Evolutionary conservation across 2,329 filamentous ascomycete species (phyloP).

Genomic region (Teratosphaeria epicoccoides): DNA sequence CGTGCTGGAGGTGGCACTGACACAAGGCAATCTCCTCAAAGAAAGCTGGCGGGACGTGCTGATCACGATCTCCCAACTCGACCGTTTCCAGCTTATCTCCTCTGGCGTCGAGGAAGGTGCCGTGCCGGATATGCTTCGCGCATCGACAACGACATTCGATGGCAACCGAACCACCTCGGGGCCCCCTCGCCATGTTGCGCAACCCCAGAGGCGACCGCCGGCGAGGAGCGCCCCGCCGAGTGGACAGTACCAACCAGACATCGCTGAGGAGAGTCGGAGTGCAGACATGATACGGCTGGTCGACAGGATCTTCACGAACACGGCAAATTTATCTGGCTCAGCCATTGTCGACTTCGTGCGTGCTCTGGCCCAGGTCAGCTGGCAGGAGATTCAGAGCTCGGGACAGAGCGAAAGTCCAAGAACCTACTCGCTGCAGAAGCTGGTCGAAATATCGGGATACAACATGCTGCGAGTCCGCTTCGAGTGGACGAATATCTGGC

Average conservation of each 20-base stretch:
- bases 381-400: conserved; percentile 97
- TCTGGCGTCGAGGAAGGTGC: conserved; percentile 87
- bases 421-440: conserved; percentile 94
- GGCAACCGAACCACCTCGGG: not conserved
- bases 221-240: conserved; percentile 34
- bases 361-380: conserved; percentile 88
- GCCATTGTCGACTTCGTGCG: conserved; percentile 93
- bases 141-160: conserved; percentile 25
- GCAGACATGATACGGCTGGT: conserved; percentile 88
- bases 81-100: conserved; percentile 87
- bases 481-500: conserved; percentile 97
- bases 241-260: conserved; percentile 54
- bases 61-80: conserved; percentile 89
- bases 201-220: conserved; percentile 42
- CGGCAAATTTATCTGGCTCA: conserved; percentile 81
- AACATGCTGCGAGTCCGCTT: conserved; percentile 98
- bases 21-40: conserved; percentile 79
- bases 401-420: conserved; percentile 90
- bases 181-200: not conserved
- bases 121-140: conserved; percentile 83
- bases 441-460: conserved; percentile 98
- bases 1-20: conserved; percentile 81
- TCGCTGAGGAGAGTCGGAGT: conserved; percentile 83
- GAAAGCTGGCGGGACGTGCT: conserved; percentile 93
- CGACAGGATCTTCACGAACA: conserved; percentile 94